Conservation (phyloP, 768 basidiomycete species). For the Boletus coccyginus region DNA sequence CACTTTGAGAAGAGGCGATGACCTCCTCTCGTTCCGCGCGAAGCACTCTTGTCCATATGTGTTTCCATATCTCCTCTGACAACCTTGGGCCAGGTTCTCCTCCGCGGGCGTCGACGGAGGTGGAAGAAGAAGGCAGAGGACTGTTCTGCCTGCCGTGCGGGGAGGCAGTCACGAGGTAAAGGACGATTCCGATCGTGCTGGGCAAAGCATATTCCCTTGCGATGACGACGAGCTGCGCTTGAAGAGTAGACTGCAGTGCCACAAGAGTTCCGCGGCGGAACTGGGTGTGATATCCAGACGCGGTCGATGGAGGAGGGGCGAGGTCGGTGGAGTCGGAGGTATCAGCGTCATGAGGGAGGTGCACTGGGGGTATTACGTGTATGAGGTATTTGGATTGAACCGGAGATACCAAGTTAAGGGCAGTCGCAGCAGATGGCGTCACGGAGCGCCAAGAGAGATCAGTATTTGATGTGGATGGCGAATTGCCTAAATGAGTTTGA, state of each 20-base stretch:
- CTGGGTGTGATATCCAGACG: slow-evolving; percentile 75
- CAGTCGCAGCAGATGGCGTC: slow-evolving; percentile 43
- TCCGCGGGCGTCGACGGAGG: slow-evolving; percentile 31
- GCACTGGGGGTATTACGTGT: slow-evolving; percentile 77
- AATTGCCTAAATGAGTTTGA: slow-evolving; percentile 10
- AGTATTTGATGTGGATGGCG: slow-evolving; percentile 16
- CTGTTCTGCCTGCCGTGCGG: slow-evolving; percentile 17
- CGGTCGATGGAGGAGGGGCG: slow-evolving; percentile 50
- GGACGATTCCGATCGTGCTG: slow-evolving; percentile 74
- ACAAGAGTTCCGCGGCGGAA: slow-evolving; percentile 85
- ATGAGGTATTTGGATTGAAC: slow-evolving; percentile 68
- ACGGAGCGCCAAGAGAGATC: slow-evolving; percentile 47
- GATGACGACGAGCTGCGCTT: slow-evolving; percentile 81
- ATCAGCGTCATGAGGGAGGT: slow-evolving; percentile 65
- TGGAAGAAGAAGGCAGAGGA: slow-evolving; percentile 16
- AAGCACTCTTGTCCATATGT: slow-evolving; percentile 75
- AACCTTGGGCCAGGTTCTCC: slow-evolving; percentile 75
- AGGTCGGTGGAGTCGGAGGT: slow-evolving; percentile 41
- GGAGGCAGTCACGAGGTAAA: slow-evolving; percentile 67
- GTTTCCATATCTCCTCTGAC: slow-evolving; percentile 84
- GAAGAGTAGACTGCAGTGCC: slow-evolving; percentile 79
- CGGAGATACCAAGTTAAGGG: slow-evolving; percentile 37
- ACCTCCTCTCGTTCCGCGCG: slow-evolving; percentile 54
- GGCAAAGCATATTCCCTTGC: slow-evolving; percentile 93
- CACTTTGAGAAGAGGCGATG: slow-evolving; percentile 33